These are phyloP conservation scores for Fragilaria crotonensis DNA, from an alignment of 108 stramenopile species.

Conservation along the genomic window DNA sequence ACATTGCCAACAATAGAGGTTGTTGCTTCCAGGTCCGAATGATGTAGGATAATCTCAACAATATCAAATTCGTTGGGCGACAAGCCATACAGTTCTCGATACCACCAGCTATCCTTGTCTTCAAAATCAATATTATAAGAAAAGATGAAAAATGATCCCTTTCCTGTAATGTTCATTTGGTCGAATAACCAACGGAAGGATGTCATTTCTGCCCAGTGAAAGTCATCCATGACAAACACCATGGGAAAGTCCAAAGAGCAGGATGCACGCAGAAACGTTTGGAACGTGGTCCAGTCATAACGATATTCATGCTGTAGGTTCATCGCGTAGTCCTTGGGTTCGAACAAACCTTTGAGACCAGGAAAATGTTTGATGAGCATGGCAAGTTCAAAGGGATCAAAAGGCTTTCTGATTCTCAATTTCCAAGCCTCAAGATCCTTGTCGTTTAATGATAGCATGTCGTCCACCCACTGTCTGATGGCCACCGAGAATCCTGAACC, in stretches of 20 bases:
- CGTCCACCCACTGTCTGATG: neutral
- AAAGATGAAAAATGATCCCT: neutral
- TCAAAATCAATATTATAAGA: neutral
- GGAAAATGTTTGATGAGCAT: neutral
- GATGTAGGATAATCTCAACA: neutral
- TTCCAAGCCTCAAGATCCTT: neutral
- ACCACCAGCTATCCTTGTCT: neutral
- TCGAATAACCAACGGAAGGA: neutral
- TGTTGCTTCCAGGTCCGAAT: neutral
- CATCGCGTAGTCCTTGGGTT: neutral
- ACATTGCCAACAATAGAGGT: neutral
- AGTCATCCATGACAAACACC: neutral
- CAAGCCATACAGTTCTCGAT: neutral
- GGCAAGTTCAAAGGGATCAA: neutral
- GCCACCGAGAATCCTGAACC: neutral
- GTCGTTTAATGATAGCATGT: neutral
- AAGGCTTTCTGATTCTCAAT: neutral
- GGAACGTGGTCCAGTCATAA: neutral
- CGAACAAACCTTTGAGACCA: neutral
- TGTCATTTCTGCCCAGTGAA: neutral
- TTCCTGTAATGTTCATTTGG: neutral
- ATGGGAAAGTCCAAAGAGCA: neutral
- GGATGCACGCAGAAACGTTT: neutral
- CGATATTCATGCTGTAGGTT: neutral
- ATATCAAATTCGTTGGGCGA: neutral